Base-by-base conservation (phyloP, 2,329 filamentous ascomycete genomes). In the Metarhizium brunneum region DNA sequence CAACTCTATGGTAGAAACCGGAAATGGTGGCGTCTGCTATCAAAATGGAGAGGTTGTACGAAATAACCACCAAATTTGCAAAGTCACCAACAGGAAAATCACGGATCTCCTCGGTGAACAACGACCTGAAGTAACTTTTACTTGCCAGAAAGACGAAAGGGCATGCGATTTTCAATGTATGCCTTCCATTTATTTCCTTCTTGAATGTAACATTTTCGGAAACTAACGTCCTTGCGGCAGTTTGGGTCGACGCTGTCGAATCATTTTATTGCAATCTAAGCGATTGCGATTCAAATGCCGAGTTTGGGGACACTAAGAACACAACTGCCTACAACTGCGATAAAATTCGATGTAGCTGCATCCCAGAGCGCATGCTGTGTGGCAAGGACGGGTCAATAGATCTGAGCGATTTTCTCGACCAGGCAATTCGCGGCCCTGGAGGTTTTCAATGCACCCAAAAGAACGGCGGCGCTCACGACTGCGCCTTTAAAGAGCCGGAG, bases 1-100 rank as follows among this genome's bases (percentile, higher is more conserved):
- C 67, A 84, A 94, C 68, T 85, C 89, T 38, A 76, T 99, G 71
- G 95, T 95, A 85, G 89, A 90, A 4, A 84, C 86, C 14, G 82
- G 82, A 3, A 82, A 90, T 58, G 90, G 86, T 49, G 94, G 91
- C 36, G 85, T 96, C 11, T 99, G 94, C 74, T 97, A 96, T 69
- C 87, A 89, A 66, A 86, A 92, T 62, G 92, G 92, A 49, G 84
- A 95, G 62, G 86, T 95, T 11, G 86, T 97, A 60, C 91, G 94
- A 64, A 85, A 95, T 72, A 99, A 97, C 75, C 92, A 91, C 73
- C 95, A 99, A 73, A 94, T 96, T 76, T 99, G 94, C 73, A 90
- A 95, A 70, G 94, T 99, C 61, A 97, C 92, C 55, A 99, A 99
- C 75, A 83, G 84, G 70, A 94, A 95, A 76, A 99, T 99, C 66